These are phyloP conservation scores for Cercospora citrullina DNA, from an alignment of 2,329 filamentous ascomycete species.

Conservation along the genomic window DNA sequence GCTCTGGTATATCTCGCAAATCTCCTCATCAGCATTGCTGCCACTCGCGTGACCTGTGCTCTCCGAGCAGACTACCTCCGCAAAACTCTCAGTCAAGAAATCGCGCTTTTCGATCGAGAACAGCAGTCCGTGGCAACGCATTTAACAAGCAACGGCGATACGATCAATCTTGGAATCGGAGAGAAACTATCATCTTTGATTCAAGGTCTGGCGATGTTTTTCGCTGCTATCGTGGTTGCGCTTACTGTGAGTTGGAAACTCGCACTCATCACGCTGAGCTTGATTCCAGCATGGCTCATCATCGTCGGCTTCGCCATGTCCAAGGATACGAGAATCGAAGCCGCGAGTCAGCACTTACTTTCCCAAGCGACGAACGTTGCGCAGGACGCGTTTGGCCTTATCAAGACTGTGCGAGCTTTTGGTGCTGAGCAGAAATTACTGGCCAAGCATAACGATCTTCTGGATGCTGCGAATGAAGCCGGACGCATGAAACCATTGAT, in stretches of 20 bases:
- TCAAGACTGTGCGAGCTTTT: neutral
- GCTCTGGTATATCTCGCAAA: constrained; percentile 57
- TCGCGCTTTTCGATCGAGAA: constrained; percentile 62
- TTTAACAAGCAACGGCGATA: constrained; percentile 33
- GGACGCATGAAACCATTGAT: constrained; percentile 47
- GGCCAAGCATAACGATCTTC: constrained; percentile 48
- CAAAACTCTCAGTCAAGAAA: constrained; percentile 63
- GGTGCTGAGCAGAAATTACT: constrained; percentile 31
- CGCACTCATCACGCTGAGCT: constrained; percentile 49
- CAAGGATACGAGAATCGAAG: constrained; percentile 41
- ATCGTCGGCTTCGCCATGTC: constrained; percentile 37
- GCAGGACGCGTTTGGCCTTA: neutral
- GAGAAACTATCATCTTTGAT: constrained; percentile 42
- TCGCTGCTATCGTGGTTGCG: constrained; percentile 44
- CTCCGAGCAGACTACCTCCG: constrained; percentile 63
- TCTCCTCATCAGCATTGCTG: constrained; percentile 51
- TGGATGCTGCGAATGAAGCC: constrained; percentile 45
- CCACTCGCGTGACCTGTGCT: constrained; percentile 52
- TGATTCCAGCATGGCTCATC: constrained; percentile 46
- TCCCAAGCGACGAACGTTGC: neutral
- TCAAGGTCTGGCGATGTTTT: constrained; percentile 40
- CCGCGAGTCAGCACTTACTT: constrained; percentile 40
- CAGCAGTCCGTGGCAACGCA: constrained; percentile 44
- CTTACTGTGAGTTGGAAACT: constrained; percentile 46
- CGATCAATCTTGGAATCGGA: constrained; percentile 43